phyloP scores from a whole-genome alignment of 1,284 basidiomycete genomes.

The Ganoderma lucidum region DNA sequence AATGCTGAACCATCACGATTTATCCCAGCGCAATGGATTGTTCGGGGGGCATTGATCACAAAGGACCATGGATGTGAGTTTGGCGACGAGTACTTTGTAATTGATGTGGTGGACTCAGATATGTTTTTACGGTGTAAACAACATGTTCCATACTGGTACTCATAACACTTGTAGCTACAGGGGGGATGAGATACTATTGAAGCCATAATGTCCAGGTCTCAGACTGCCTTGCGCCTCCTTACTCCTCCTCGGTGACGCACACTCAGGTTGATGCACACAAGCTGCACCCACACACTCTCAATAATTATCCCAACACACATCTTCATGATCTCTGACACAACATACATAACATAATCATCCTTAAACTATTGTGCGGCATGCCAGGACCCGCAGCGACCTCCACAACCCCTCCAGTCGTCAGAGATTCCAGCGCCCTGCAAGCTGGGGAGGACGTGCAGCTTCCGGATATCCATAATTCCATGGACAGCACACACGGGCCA shows the following conservation, averaged over 20 bases:
- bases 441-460: conserved; percentile 49
- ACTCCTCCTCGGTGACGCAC: conserved; percentile 23
- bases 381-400: conserved; percentile 12
- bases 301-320: conserved; percentile 61
- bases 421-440: conserved; percentile 52
- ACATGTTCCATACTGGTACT: too few species aligned
- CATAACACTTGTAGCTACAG: too few species aligned
- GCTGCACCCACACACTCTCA: conserved; percentile 68
- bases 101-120: too few species aligned
- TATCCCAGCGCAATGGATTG: too few species aligned
- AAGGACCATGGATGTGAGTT: too few species aligned
- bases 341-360: conserved; percentile 62
- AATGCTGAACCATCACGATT: too few species aligned
- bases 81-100: too few species aligned
- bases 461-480: conserved; percentile 48
- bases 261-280: conserved; percentile 48
- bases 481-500: conserved; percentile 53
- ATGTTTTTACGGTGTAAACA: too few species aligned
- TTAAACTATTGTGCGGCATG: conserved; percentile 52
- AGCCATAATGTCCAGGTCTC: too few species aligned
- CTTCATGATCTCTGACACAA: conserved; percentile 52
- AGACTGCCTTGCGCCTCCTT: conserved; percentile 23
- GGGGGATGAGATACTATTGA: too few species aligned
- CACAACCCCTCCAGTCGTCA: conserved; percentile 28
- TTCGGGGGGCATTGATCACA: too few species aligned